These are phyloP conservation scores for Thuja plicata DNA, from an alignment of 83 land plant species.

Conservation along the genomic window DNA sequence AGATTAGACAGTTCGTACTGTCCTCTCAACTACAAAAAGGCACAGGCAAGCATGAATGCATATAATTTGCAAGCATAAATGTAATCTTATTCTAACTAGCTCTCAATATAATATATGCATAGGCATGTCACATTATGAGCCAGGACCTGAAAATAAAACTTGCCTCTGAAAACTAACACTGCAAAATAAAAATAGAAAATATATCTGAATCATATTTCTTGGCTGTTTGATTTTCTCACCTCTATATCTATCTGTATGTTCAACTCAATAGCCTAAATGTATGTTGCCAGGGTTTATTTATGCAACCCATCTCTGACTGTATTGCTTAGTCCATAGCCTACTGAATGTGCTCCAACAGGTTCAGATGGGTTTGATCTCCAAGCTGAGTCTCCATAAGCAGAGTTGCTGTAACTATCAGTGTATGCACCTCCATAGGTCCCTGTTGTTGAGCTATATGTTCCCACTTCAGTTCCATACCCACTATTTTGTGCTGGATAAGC, in stretches of 20 bases:
- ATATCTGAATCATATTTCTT: not conserved
- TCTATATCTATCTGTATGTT: conserved; percentile 39
- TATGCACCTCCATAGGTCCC: conserved; percentile 26
- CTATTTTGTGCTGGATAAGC: conserved; percentile 30
- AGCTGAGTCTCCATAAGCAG: conserved; percentile 29
- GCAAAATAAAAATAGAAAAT: not conserved
- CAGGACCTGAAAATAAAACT: too few relatives aligned
- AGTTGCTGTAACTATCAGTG: conserved; percentile 23
- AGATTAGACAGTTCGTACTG: too few relatives aligned
- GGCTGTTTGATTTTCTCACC: conserved; percentile 25
- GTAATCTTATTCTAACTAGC: too few relatives aligned
- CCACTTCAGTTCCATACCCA: conserved; percentile 15
- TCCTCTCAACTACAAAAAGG: too few relatives aligned
- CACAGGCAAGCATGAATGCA: too few relatives aligned
- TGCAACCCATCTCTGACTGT: conserved; percentile 6
- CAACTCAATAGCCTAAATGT: conserved; percentile 29
- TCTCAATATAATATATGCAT: too few relatives aligned
- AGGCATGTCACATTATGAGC: too few relatives aligned
- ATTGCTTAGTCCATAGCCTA: conserved; percentile 28
- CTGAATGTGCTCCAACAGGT: conserved; percentile 30
- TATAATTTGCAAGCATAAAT: too few relatives aligned
- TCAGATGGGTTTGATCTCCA: conserved; percentile 44
- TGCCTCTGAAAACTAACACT: too few relatives aligned
- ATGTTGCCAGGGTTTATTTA: conserved; percentile 18
- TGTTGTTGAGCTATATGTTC: conserved; percentile 25